Evolutionary conservation across 805 yeast species (phyloP).

Genomic region (Starmerella etchellsii): DNA sequence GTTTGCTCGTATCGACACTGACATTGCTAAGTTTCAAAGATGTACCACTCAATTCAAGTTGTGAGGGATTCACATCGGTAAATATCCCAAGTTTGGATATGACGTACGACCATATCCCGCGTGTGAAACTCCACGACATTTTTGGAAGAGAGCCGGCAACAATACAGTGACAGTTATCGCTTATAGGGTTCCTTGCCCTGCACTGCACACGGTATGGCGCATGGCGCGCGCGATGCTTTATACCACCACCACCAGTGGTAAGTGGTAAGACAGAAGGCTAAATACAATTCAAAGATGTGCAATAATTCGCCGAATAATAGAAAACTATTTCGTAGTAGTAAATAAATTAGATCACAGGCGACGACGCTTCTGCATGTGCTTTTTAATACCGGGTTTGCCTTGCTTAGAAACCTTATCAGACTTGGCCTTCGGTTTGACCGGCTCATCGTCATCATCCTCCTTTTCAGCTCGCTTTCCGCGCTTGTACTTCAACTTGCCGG

Average conservation of each 20-base stretch:
- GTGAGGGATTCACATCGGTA: constrained; percentile 68
- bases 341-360: constrained; percentile 1
- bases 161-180: too few species aligned
- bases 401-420: constrained; percentile 9
- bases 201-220: too few species aligned
- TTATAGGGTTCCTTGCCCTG: too few species aligned
- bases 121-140: constrained; percentile 47
- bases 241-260: too few species aligned
- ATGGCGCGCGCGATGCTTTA: too few species aligned
- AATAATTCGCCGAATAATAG: too few species aligned
- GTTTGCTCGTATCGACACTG: constrained; percentile 56
- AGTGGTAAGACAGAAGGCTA: too few species aligned
- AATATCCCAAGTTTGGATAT: constrained; percentile 70
- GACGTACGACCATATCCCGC: constrained; percentile 64
- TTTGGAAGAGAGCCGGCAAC: too few species aligned
- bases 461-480: constrained; percentile 43
- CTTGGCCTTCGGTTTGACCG: constrained; percentile 13
- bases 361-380: constrained; percentile 14
- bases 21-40: constrained; percentile 39
- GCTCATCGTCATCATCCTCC: constrained; percentile 41
- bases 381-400: constrained; percentile 5
- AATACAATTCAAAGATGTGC: too few species aligned
- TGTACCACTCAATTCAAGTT: constrained; percentile 58
- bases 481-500: constrained; percentile 78
- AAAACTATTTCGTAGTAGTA: too few species aligned